Conservation (phyloP, 345 rosid species). For the Bruguiera parviflora region DNA sequence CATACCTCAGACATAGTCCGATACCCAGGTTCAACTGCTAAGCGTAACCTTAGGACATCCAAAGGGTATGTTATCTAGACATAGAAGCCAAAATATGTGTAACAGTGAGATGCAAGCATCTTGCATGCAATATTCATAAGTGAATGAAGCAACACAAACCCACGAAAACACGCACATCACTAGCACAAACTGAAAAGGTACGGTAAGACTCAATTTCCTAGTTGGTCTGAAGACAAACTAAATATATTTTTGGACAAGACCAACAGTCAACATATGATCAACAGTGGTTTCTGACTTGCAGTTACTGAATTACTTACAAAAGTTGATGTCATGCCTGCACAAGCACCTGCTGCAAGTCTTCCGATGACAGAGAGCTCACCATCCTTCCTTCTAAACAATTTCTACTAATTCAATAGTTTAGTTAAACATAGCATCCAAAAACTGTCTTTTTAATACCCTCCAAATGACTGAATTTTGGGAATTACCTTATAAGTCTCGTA, state of each 20-base stretch:
- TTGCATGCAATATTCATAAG: too few species aligned
- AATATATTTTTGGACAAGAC: not conserved
- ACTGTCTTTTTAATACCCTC: not conserved
- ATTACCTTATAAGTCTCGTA: conserved; percentile 90
- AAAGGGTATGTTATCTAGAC: conserved; percentile 85
- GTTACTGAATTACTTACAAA: conserved; percentile 50
- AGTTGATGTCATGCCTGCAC: conserved; percentile 99
- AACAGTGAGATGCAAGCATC: not conserved
- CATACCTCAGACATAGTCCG: conserved; percentile 83
- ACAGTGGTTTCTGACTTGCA: not conserved
- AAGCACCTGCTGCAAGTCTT: conserved; percentile 97
- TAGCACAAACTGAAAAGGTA: not conserved
- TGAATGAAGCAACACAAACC: too few species aligned
- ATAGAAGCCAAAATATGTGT: not conserved
- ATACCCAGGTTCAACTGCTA: conserved; percentile 92
- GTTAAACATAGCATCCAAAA: conserved; percentile 9
- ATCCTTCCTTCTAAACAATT: conserved; percentile 70
- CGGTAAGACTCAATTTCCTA: not conserved
- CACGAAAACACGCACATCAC: too few species aligned
- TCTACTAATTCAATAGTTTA: conserved; percentile 47
- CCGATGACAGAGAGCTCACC: conserved; percentile 79
- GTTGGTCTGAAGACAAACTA: not conserved
- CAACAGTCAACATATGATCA: not conserved
- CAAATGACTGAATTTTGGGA: not conserved
- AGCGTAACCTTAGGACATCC: conserved; percentile 85